phyloP scores from a whole-genome alignment of 2,329 filamentous ascomycete genomes.

The Aspergillus flavus region DNA sequence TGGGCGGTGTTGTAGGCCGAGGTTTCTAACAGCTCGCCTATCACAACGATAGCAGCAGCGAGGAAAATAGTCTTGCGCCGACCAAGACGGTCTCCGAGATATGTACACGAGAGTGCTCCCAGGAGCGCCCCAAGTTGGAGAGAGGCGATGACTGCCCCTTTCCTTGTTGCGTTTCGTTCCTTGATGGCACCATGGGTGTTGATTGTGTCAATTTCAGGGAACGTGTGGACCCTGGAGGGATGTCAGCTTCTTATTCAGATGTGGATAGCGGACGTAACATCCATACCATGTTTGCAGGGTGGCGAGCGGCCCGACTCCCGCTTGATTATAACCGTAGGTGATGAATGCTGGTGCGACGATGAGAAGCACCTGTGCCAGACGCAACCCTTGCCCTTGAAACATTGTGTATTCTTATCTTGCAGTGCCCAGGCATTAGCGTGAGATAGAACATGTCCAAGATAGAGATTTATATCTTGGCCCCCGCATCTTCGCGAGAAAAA shows the following conservation, averaged over 20 bases:
- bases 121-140: conserved; percentile 26
- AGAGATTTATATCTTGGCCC: too few relatives aligned
- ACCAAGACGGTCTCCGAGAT: conserved; percentile 50
- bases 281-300: conserved; percentile 18
- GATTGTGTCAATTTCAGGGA: conserved; percentile 58
- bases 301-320: conserved; percentile 25
- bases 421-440: too few relatives aligned
- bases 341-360: conserved; percentile 28
- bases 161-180: conserved; percentile 25
- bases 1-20: conserved; percentile 48
- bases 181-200: conserved; percentile 26
- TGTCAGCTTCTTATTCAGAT: too few relatives aligned
- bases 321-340: conserved; percentile 31
- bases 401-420: not conserved
- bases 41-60: conserved; percentile 36
- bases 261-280: too few relatives aligned
- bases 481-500: too few relatives aligned
- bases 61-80: conserved; percentile 51
- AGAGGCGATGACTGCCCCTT: conserved; percentile 30
- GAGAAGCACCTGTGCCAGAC: conserved; percentile 24
- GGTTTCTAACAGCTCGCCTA: conserved; percentile 42
- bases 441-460: too few relatives aligned
- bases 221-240: conserved; percentile 44
- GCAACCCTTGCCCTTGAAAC: conserved; percentile 15
- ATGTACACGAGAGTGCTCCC: conserved; percentile 22